Evolutionary conservation across 768 basidiomycete species (phyloP), one percentile per base, ranked within the genome.

Genomic region (Lentinus brumalis): DNA sequence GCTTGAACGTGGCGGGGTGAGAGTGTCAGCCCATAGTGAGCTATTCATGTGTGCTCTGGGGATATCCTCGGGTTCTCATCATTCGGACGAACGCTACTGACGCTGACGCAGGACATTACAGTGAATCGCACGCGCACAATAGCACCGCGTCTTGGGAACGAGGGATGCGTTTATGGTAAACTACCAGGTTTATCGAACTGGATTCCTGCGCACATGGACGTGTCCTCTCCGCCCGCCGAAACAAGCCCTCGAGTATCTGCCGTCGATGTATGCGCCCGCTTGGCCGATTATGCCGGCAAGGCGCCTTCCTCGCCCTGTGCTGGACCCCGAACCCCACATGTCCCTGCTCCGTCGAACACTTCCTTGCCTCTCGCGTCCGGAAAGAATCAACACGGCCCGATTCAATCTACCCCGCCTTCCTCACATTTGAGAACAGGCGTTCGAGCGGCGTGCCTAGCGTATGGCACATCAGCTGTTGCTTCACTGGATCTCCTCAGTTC

Each of bases 381-480:
- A n/a, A 52, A 47, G 47, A 42, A 56, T 52, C 53, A 39, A 26
- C 31, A 31, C 32, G 10, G 7, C 46, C 53, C 57, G 62, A 63
- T 63, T 14, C 10, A 45, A 63, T 63, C 62, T 63, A 49, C 51
- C 21, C 53, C 55, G 21, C 41, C 61, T 14, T 29, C 52, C 46
- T 40, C 38, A 29, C 11, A n/a, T 44, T 62, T 45, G 46, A 50
- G 35, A 42, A 39, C 39, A 15, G 18, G 50, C 57, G 14, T 26
- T 26, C 41, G 14, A 35, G 5, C 53, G 30, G 44, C 31, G 62
- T 63, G 47, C 62, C 57, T 59, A 41, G 54, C 57, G 56, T 59
- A 38, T 57, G 61, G 52, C 16, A 38, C 53, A 63, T 59, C 62
- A 63, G 49, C 62, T 59, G 62, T 38, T 55, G 35, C 31, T 38